These are phyloP conservation scores for Beauveria rudraprayagi DNA, from an alignment of 2,329 filamentous ascomycete species.

Conservation along the genomic window DNA sequence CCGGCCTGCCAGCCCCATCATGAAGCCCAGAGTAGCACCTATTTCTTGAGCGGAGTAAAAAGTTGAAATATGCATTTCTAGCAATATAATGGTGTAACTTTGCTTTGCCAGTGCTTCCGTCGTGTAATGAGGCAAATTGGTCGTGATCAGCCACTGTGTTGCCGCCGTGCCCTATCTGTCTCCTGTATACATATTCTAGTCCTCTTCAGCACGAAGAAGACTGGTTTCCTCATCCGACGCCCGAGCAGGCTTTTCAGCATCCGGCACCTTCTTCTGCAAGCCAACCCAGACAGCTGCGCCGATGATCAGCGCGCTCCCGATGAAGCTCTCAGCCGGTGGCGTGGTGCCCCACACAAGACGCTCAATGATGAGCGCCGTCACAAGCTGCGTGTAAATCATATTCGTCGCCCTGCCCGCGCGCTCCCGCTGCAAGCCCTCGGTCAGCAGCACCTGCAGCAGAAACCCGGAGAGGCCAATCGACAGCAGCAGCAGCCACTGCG, in stretches of 20 bases:
- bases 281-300: conserved; percentile 34
- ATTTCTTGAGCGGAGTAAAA: not conserved
- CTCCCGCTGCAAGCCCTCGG: conserved; percentile 63
- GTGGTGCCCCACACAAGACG: conserved; percentile 35
- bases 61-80: not conserved
- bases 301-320: conserved; percentile 33
- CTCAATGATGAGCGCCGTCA: conserved; percentile 31
- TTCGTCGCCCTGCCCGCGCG: conserved; percentile 35
- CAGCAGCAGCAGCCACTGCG: conserved; percentile 43
- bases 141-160: not conserved
- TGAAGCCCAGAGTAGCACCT: conserved; percentile 5
- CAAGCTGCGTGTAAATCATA: conserved; percentile 26
- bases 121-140: not conserved
- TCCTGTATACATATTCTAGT: not conserved
- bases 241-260: conserved; percentile 10
- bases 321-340: conserved; percentile 28
- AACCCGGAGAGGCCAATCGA: conserved; percentile 64
- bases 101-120: not conserved
- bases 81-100: not conserved
- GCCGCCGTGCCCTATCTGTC: not conserved
- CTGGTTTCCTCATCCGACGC: conserved; percentile 29
- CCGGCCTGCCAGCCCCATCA: not conserved
- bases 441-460: conserved; percentile 69
- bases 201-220: conserved; percentile 15
- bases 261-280: conserved; percentile 30